Percentiles rank a stretch among this genome's conserved stretches.
Evolutionary conservation across 768 basidiomycete genomes (phyloP).

Genomic region (Collybia sordida): DNA sequence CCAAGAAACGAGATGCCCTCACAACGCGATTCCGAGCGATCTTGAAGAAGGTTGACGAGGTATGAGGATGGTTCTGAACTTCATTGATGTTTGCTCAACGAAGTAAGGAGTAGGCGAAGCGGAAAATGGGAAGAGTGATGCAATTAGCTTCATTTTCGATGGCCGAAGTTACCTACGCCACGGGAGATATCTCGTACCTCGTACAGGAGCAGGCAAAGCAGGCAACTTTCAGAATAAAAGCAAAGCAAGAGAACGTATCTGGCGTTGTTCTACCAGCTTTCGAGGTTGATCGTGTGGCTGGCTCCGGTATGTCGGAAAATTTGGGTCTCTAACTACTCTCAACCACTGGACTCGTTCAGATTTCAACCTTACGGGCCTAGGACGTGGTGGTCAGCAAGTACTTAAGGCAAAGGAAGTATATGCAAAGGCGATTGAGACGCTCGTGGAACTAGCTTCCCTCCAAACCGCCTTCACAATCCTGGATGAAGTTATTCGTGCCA

Average conservation of each 20-base stretch:
- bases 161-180: slow-evolving; percentile 97
- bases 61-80: slow-evolving; percentile 27
- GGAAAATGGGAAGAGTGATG: slow-evolving; percentile 99
- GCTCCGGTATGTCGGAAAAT: slow-evolving; percentile 58
- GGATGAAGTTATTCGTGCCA: slow-evolving; percentile 99
- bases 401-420: slow-evolving; percentile 95
- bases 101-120: slow-evolving; percentile 72
- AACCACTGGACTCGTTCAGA: slow-evolving; percentile 43
- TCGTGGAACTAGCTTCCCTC: slow-evolving; percentile 95
- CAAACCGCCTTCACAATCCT: slow-evolving; percentile 98
- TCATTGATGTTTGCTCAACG: slow-evolving; percentile 11
- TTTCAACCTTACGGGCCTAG: slow-evolving; percentile 95
- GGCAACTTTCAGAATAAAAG: slow-evolving; percentile 90
- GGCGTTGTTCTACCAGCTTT: slow-evolving; percentile 96
- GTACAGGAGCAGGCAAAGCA: slow-evolving; percentile 94
- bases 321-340: not conserved
- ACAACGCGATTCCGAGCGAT: slow-evolving; percentile 94
- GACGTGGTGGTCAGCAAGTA: slow-evolving; percentile 95
- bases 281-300: slow-evolving; percentile 83
- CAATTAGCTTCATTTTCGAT: slow-evolving; percentile 98
- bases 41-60: slow-evolving; percentile 96
- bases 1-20: slow-evolving; percentile 97
- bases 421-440: slow-evolving; percentile 94
- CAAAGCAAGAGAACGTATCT: slow-evolving; percentile 97
- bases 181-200: slow-evolving; percentile 96